Base-by-base conservation (phyloP, 768 basidiomycete species). In the Boletus pseudopeckii region DNA sequence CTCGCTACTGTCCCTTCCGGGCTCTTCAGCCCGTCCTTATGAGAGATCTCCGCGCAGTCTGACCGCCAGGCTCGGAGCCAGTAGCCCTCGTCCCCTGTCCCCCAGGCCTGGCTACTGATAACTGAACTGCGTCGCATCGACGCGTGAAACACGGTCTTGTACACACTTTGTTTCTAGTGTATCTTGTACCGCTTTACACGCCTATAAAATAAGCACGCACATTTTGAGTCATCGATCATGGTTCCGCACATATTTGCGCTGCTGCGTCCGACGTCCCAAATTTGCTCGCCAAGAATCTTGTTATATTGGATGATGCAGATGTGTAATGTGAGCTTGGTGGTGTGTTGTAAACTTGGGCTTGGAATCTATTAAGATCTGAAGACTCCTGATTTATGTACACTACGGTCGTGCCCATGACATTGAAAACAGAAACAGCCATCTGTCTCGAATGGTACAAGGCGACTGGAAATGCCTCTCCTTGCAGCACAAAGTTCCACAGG, bases 31-130 rank as follows among this genome's bases (percentile, higher is more conserved):
- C 2, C 64, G 41, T 3, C 1, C n/a, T 38, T 42, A 38, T 10
- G 60, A 65, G 1, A 51, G 45, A 15, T 65, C 63, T 10, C 54
- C 56, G n/a, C 63, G 52, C 10, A 7, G 39, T 6, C 5, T 54
- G 52, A 13, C 24, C 1, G 36, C 32, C 48, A 64, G 24, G 54
- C 52, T 67, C 0, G 57, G 52, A 8, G 8, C 2, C 13, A 53
- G 34, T 2, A 58, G 54, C 11, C 56, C 62, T 17, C 64, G 65
- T 33, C 38, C 54, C 2, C 10, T 61, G 54, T 49, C 55, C 13
- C 41, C 51, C 15, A 46, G 62, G 50, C 1, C 17, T 14, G 59
- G 57, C 11, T 67, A 55, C 39, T 65, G 24, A 26, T 26, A 26
- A 6, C 24, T 26, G 45, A 58, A 28, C 18, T 1, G 18, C 7